These are phyloP conservation scores for Aureobasidium subglaciale DNA, from an alignment of 2,329 filamentous ascomycete genomes.

Conservation along the genomic window DNA sequence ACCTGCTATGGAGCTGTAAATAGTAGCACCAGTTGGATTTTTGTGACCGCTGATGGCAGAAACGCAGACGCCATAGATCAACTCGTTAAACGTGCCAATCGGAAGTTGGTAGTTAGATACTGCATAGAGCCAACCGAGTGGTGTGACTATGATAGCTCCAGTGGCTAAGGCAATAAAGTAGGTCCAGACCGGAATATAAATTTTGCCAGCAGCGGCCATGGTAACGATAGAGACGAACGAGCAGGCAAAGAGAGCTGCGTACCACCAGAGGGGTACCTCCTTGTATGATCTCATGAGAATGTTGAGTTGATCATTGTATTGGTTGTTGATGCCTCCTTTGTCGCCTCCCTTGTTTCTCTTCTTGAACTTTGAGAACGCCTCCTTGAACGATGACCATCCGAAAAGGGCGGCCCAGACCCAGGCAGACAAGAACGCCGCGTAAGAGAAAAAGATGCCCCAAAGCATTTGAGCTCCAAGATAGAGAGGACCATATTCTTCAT, in stretches of 20 bases:
- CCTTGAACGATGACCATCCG: slow-evolving; percentile 32
- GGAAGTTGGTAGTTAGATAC: slow-evolving; percentile 49
- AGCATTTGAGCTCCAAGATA: slow-evolving; percentile 52
- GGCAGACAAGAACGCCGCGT: slow-evolving; percentile 52
- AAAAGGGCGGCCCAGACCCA: slow-evolving; percentile 54
- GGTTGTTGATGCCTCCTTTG: slow-evolving; percentile 42
- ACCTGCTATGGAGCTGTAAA: slow-evolving; percentile 51
- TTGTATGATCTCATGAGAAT: slow-evolving; percentile 51
- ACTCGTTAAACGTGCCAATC: slow-evolving; percentile 54
- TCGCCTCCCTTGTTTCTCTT: slow-evolving; percentile 40
- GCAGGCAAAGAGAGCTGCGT: slow-evolving; percentile 41
- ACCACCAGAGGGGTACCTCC: slow-evolving; percentile 56
- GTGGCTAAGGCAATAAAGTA: slow-evolving; percentile 51
- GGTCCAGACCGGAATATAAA: slow-evolving; percentile 56
- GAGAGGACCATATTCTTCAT: slow-evolving; percentile 45
- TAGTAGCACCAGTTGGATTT: slow-evolving; percentile 52
- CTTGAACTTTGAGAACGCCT: slow-evolving; percentile 33
- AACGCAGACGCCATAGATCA: slow-evolving; percentile 52
- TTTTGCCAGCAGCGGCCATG: slow-evolving; percentile 43
- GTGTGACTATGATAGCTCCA: slow-evolving; percentile 47
- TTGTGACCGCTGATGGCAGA: slow-evolving; percentile 44
- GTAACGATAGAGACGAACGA: slow-evolving; percentile 46
- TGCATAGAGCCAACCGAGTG: slow-evolving; percentile 53
- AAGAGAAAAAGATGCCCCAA: slow-evolving; percentile 56
- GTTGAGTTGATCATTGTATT: slow-evolving; percentile 54